A percentile compares a stretch with the other conserved stretches of the same genome.
Conservation (phyloP, 345 rosid species). For the Aquilaria sinensis region DNA sequence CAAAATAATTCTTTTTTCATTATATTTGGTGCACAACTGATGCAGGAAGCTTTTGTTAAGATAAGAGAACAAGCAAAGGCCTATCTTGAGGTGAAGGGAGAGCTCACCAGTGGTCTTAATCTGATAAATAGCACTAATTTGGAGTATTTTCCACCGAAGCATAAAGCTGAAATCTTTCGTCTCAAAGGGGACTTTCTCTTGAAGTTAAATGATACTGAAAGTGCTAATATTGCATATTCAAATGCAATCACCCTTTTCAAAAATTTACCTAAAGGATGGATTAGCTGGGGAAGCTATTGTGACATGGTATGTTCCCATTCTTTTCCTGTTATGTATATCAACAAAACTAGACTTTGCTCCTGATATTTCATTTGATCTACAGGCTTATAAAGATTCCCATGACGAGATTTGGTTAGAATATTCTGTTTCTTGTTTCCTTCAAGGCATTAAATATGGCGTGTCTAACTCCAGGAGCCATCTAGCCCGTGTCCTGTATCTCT, state of each 20-base stretch:
- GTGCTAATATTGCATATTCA: conserved; percentile 79
- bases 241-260: conserved; percentile 82
- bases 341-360: conserved; percentile 2
- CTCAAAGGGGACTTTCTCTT: conserved; percentile 79
- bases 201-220: conserved; percentile 73
- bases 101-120: conserved; percentile 80
- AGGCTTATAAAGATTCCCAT: conserved; percentile 81
- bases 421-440: conserved; percentile 97
- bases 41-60: conserved; percentile 97
- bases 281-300: conserved; percentile 99
- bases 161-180: conserved; percentile 85
- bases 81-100: conserved; percentile 88
- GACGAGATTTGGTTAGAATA: conserved; percentile 98
- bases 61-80: conserved; percentile 98
- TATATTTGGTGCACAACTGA: neutral
- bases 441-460: conserved; percentile 92
- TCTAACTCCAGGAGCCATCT: conserved; percentile 95
- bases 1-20: too few relatives aligned
- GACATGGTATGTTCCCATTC: conserved; percentile 62
- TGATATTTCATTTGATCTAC: conserved; percentile 22
- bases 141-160: conserved; percentile 84
- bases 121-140: conserved; percentile 86
- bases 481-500: conserved; percentile 93
- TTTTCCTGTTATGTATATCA: conserved; percentile 7
- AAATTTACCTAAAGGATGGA: conserved; percentile 96